Conservation (phyloP, 2,329 filamentous ascomycete species). For the Blastomyces emzantsi region DNA sequence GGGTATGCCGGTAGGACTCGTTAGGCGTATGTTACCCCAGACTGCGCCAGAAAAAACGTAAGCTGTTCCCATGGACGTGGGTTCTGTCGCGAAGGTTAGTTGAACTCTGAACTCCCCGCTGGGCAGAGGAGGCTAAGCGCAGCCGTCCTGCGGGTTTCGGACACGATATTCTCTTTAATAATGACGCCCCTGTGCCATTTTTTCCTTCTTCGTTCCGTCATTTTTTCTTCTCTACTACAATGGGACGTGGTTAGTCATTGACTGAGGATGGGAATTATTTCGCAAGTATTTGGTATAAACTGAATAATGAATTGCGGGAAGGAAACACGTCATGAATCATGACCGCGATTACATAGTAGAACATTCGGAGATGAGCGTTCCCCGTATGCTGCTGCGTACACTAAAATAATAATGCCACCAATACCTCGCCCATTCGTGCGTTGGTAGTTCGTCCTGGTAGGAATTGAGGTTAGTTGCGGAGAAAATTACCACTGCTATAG, state of each 20-base stretch:
- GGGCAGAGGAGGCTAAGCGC: no score
- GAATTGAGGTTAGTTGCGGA: background rate
- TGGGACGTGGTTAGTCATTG: no score
- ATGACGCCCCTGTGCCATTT: no score
- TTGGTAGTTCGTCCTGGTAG: background rate
- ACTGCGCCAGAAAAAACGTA: background rate
- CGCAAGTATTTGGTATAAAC: no score
- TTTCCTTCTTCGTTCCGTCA: no score
- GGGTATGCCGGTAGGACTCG: background rate
- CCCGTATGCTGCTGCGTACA: background rate
- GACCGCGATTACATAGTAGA: no score
- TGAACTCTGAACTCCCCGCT: background rate
- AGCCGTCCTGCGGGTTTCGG: no score
- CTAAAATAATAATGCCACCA: background rate
- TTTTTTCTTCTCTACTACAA: no score
- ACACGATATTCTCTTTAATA: no score
- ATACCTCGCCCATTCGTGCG: background rate
- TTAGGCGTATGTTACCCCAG: background rate
- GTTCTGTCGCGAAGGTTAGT: background rate
- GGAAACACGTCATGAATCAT: no score
- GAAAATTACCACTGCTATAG: background rate
- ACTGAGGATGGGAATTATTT: no score
- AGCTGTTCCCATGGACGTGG: background rate
- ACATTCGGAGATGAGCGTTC: background rate
- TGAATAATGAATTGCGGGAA: no score